Percentiles rank a stretch among this genome's conserved stretches.
phyloP scores from a whole-genome alignment of 768 basidiomycete genomes.

The Mrakia gelida region DNA sequence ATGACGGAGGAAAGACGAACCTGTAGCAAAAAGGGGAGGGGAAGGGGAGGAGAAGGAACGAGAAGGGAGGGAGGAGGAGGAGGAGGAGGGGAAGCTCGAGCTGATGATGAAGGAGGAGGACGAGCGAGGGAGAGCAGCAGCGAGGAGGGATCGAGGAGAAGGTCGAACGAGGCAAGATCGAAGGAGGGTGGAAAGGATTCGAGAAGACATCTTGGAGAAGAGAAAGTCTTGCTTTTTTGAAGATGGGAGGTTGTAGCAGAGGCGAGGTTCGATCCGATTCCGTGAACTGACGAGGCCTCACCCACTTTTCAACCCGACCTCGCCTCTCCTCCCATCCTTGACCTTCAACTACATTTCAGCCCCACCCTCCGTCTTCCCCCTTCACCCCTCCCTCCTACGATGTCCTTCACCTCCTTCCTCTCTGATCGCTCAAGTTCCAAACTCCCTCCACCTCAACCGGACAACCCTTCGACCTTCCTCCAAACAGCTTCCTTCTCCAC shows the following conservation, averaged over 20 bases:
- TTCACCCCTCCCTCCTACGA: neutral
- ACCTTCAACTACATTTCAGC: neutral
- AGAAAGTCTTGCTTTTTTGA: neutral
- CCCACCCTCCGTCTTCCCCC: neutral
- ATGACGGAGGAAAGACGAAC: no score
- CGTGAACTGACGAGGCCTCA: neutral
- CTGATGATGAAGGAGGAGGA: neutral
- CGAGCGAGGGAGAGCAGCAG: neutral
- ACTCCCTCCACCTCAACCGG: neutral
- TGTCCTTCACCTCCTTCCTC: constrained; percentile 33
- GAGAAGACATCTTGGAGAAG: neutral
- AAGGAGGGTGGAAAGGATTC: neutral
- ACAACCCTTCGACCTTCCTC: constrained; percentile 6
- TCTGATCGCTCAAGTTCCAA: constrained; percentile 20
- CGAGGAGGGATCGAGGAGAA: neutral
- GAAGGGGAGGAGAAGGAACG: neutral
- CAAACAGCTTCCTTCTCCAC: constrained; percentile 17
- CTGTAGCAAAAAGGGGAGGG: no score
- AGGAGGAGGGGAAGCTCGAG: neutral
- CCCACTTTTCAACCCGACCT: neutral
- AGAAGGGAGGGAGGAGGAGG: neutral
- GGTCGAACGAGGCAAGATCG: neutral
- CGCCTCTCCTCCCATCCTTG: neutral
- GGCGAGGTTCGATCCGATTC: neutral
- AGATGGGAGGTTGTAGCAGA: neutral